phyloP scores from a whole-genome alignment of 805 yeast species.

The Wickerhamiella galacta region DNA sequence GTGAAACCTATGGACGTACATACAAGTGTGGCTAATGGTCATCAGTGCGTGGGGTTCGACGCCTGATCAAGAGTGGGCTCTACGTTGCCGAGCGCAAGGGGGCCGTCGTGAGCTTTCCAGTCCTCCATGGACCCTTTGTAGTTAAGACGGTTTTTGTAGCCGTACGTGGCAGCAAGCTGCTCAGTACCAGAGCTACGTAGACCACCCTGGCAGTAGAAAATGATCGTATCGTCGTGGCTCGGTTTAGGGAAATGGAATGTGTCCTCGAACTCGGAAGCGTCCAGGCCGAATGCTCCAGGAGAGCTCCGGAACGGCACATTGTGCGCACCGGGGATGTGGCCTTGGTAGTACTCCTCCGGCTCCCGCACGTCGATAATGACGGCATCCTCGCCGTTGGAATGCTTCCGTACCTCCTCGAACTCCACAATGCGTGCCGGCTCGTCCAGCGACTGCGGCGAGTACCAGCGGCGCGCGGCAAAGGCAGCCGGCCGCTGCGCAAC shows the following conservation, averaged over 20 bases:
- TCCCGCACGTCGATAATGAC: conserved; percentile 83
- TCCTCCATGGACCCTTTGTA: conserved; percentile 79
- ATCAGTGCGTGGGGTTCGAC: no score
- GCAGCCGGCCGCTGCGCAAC: not conserved
- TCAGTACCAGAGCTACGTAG: conserved; percentile 83
- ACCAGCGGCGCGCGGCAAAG: conserved; percentile 8
- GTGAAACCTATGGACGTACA: no score
- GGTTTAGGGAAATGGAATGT: conserved; percentile 78
- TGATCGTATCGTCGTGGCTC: conserved; percentile 43
- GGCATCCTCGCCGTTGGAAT: conserved; percentile 28
- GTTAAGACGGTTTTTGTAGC: conserved; percentile 69
- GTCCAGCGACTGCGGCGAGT: conserved; percentile 17
- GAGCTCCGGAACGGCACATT: conserved; percentile 81
- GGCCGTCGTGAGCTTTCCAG: conserved; percentile 53
- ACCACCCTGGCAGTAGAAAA: conserved; percentile 88
- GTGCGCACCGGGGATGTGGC: conserved; percentile 68
- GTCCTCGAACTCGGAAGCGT: conserved; percentile 63
- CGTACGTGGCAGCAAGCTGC: conserved; percentile 79
- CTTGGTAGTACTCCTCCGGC: conserved; percentile 59
- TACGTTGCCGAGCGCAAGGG: no score
- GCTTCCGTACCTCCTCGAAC: conserved; percentile 36
- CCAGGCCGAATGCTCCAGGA: conserved; percentile 79
- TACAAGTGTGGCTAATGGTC: no score
- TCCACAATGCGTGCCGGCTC: conserved; percentile 34
- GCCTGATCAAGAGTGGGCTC: no score